A percentile compares a stretch with the other conserved stretches of the same genome.
Evolutionary conservation across 2,329 filamentous ascomycete genomes (phyloP).

Genomic region (Penicillium sp.): DNA sequence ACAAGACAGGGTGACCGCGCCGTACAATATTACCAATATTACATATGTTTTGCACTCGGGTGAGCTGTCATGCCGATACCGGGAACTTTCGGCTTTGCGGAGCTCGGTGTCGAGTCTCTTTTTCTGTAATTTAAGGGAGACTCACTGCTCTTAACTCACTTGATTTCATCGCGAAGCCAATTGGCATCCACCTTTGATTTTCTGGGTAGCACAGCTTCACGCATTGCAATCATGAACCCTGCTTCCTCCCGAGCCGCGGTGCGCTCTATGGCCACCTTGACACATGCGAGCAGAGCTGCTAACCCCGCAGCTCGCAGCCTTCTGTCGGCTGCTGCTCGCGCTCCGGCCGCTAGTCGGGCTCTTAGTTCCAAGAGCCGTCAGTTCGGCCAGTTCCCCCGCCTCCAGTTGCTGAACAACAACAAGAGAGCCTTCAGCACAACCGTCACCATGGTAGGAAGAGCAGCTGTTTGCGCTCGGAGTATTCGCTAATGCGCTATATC

Average conservation of each 20-base stretch:
- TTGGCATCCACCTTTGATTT: constrained; percentile 5
- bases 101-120: constrained; percentile 11
- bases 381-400: constrained; percentile 33
- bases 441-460: constrained; percentile 33
- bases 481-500: constrained; percentile 3
- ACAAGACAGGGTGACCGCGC: constrained; percentile 11
- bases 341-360: constrained; percentile 27
- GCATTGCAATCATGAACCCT: constrained; percentile 33
- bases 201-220: constrained; percentile 10
- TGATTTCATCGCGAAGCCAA: constrained; percentile 10
- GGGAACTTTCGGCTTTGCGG: constrained; percentile 24
- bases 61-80: constrained; percentile 21
- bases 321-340: constrained; percentile 27
- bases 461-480: not conserved
- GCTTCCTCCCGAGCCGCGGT: constrained; percentile 35
- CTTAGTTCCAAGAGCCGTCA: constrained; percentile 31
- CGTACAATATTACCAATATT: constrained; percentile 8
- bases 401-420: constrained; percentile 32
- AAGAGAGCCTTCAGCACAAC: constrained; percentile 37
- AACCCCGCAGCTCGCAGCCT: constrained; percentile 34
- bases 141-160: constrained; percentile 2
- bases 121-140: constrained; percentile 13
- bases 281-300: constrained; percentile 34
- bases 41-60: not conserved
- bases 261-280: constrained; percentile 34